Percentiles rank a stretch among this genome's conserved stretches.
Conservation (phyloP, 257 asterid genomes). For the Solanum megistacrolobum region DNA sequence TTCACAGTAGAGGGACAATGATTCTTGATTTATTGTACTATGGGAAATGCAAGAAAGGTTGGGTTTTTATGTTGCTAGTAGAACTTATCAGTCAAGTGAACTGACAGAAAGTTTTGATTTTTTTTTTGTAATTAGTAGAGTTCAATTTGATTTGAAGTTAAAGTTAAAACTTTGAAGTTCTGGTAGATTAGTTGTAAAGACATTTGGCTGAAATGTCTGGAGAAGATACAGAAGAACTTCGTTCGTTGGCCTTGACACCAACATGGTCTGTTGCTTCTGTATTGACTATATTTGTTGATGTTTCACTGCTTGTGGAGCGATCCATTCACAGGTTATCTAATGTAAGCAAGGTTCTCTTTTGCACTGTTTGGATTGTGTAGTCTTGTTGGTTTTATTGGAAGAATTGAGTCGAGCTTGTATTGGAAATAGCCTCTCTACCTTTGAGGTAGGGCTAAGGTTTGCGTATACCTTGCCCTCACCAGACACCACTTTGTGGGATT, state of each 20-base stretch:
- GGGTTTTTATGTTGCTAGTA: not conserved
- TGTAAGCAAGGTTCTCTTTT: constrained; percentile 36
- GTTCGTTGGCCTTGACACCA: constrained; percentile 89
- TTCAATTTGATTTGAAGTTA: not conserved
- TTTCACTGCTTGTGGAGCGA: constrained; percentile 89
- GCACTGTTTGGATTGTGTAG: not conserved
- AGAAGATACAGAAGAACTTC: constrained; percentile 21
- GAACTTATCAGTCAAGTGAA: not conserved
- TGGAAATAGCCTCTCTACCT: not conserved
- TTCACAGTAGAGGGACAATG: not conserved
- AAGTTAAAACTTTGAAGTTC: not conserved
- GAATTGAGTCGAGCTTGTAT: too few relatives aligned
- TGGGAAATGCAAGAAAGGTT: not conserved
- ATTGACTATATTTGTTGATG: constrained; percentile 70
- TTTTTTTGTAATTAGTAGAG: not conserved
- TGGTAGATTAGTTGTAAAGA: not conserved
- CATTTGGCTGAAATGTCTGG: too few relatives aligned
- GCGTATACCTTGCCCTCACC: too few relatives aligned
- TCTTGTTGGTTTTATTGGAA: not conserved
- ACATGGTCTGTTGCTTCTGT: constrained; percentile 98
- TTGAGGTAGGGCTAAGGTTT: too few relatives aligned
- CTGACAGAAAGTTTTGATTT: not conserved
- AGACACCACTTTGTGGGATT: not conserved
- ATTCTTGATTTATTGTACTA: not conserved
- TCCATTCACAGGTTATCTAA: constrained; percentile 75